Evolutionary conservation across 805 yeast genomes (phyloP).

Genomic region (Candida arabinofermentans): DNA sequence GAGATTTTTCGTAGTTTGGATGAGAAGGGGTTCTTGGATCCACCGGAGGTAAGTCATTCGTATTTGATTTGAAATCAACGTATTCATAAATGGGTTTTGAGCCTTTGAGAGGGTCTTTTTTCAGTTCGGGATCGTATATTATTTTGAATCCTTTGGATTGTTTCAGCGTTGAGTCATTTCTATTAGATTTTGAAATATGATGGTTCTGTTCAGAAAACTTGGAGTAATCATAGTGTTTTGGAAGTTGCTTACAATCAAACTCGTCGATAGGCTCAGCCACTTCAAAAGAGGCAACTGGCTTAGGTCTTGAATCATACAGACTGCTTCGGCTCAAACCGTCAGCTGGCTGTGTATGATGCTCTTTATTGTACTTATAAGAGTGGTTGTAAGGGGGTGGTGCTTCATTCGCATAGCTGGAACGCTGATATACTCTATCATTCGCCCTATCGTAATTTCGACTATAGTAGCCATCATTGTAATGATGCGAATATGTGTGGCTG

Average conservation of each 20-base stretch:
- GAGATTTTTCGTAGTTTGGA: conserved; percentile 8
- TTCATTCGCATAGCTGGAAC: background rate
- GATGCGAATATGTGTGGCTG: background rate
- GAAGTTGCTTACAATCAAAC: background rate
- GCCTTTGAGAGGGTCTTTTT: conserved; percentile 31
- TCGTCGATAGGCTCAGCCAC: background rate
- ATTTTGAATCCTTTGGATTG: conserved; percentile 30
- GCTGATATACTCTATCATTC: background rate
- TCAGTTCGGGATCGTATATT: conserved; percentile 48
- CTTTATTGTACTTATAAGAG: background rate
- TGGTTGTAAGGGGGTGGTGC: background rate
- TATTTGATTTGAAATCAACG: conserved; percentile 31
- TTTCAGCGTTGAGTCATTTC: background rate
- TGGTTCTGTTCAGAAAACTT: conserved; percentile 20
- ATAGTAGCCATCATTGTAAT: background rate
- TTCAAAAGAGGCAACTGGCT: background rate
- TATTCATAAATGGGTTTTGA: conserved; percentile 35
- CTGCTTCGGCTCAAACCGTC: background rate
- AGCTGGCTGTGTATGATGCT: background rate
- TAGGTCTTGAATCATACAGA: background rate
- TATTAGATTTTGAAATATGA: conserved; percentile 3
- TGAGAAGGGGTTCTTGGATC: conserved; percentile 21
- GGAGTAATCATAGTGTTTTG: conserved; percentile 16
- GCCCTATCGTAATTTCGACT: background rate
- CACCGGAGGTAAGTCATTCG: conserved; percentile 20